These are phyloP conservation scores for Carex arenaria DNA, from an alignment of 202 grass and related monocot species.

Conservation along the genomic window DNA sequence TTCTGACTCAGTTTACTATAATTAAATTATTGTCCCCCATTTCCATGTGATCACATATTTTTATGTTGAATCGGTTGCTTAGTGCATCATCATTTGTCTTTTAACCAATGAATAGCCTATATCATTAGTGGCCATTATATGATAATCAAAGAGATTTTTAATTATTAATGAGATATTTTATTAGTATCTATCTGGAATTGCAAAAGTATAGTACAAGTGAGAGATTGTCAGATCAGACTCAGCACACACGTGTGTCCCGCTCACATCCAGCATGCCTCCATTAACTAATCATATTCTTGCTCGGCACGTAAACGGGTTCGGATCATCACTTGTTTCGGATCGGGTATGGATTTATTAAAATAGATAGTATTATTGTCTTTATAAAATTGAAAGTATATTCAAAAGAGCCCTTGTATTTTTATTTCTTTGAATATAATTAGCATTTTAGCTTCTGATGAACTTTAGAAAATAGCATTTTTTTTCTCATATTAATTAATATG, in stretches of 20 bases:
- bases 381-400: too few relatives aligned
- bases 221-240: conserved; percentile 13
- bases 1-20: not conserved
- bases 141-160: not conserved
- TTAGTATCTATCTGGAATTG: not conserved
- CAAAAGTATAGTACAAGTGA: not conserved
- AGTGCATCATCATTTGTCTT: not conserved
- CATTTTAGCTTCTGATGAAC: too few relatives aligned
- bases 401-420: too few relatives aligned
- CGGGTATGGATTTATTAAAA: not conserved
- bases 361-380: too few relatives aligned
- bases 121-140: conserved; percentile 5
- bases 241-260: conserved; percentile 14
- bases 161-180: conserved; percentile 4
- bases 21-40: not conserved
- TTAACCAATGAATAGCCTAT: not conserved
- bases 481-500: too few relatives aligned
- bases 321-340: not conserved
- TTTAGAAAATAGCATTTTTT: too few relatives aligned
- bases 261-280: not conserved
- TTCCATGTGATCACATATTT: conserved; percentile 9
- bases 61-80: not conserved
- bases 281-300: not conserved
- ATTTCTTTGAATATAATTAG: too few relatives aligned
- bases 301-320: not conserved